Evolutionary conservation across 169 alveolate genomes (phyloP), one percentile per base, ranked within the genome.

Genomic region (Eimeria acervulina): DNA sequence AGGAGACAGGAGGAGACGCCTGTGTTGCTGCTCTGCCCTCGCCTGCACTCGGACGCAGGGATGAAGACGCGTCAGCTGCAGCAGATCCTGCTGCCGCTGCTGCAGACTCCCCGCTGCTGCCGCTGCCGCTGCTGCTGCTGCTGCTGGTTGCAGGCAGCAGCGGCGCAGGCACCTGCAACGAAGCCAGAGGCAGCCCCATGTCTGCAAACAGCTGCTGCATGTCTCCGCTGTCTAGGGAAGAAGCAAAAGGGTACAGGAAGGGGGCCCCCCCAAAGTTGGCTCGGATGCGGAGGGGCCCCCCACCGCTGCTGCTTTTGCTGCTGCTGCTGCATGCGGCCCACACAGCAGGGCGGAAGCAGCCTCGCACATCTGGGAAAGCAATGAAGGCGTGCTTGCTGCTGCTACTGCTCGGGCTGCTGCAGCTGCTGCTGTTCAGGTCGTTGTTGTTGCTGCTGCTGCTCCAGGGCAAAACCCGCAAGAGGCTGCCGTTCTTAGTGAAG

Each of bases 401-500:
- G 94, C 44, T 23, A 0, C 55, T 23, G 23, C 52, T 36, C 61
- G 33, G n/a, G 83, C 13, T 87, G 72, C 84, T 38, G 94, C 81
- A 0, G 51, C 55, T 28, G 36, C 33, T 8, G 63, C n/a, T 33
- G 91, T 42, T 44, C 19, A 6, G n/a, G 44, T 17, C 36, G 66
- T 21, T 10, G 95, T 68, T 40, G 72, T 83, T 21, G 61, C 55
- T 38, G 93, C 59, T 38, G 38, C 31, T n/a, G 47, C 68, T 12
- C 66, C 85, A 88, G 13, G 85, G 80, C 33, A 26, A 40, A 26
- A 93, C 96, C 3, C 28, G 5, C 59, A 95, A 38, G 8, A 90
- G 44, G 26, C 12, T 47, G 81, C 97, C 97, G 87, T 96, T 96
- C 89, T 95, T 96, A 42, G 97, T 95, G 66, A 96, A 85, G 93